phyloP scores from a whole-genome alignment of 495 filamentous ascomycete species.

The Penicillium verhagenii region DNA sequence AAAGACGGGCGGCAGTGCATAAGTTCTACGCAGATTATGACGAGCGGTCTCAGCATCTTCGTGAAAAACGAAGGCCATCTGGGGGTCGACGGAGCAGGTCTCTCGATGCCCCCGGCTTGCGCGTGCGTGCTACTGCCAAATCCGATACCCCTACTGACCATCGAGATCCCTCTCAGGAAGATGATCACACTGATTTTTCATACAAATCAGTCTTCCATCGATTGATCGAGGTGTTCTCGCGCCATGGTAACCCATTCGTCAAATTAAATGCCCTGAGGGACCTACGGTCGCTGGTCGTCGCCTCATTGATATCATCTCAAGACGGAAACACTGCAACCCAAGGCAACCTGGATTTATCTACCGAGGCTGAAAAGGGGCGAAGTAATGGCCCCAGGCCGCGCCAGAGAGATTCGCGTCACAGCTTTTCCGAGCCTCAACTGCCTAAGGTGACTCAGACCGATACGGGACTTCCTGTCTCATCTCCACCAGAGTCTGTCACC shows the following conservation, averaged over 20 bases:
- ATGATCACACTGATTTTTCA: slow-evolving; percentile 52
- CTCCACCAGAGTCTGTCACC: slow-evolving; percentile 35
- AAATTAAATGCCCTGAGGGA: slow-evolving; percentile 85
- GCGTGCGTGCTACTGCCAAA: not conserved
- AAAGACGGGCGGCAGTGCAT: slow-evolving; percentile 53
- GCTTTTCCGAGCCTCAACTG: slow-evolving; percentile 34
- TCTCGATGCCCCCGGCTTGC: slow-evolving; percentile 17
- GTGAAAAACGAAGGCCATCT: slow-evolving; percentile 22
- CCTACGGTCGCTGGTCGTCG: slow-evolving; percentile 75
- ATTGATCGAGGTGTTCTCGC: slow-evolving; percentile 81
- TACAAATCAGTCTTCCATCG: slow-evolving; percentile 74
- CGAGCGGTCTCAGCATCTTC: slow-evolving; percentile 26
- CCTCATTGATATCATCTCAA: slow-evolving; percentile 61
- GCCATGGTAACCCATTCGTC: slow-evolving; percentile 81
- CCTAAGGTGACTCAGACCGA: slow-evolving; percentile 16
- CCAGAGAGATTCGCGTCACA: slow-evolving; percentile 29
- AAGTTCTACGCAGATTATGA: slow-evolving; percentile 45
- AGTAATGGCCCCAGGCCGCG: slow-evolving; percentile 1
- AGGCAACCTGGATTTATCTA: not conserved
- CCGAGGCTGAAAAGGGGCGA: slow-evolving; percentile 5
- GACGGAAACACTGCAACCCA: slow-evolving; percentile 33
- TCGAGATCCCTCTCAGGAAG: not conserved
- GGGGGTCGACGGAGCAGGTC: slow-evolving; percentile 37
- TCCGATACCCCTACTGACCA: not conserved
- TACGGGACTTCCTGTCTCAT: slow-evolving; percentile 19